A percentile compares a stretch with the other conserved stretches of the same genome.
Evolutionary conservation across 2,329 filamentous ascomycete genomes (phyloP).

Genomic region (Fusarium xyrophilum): DNA sequence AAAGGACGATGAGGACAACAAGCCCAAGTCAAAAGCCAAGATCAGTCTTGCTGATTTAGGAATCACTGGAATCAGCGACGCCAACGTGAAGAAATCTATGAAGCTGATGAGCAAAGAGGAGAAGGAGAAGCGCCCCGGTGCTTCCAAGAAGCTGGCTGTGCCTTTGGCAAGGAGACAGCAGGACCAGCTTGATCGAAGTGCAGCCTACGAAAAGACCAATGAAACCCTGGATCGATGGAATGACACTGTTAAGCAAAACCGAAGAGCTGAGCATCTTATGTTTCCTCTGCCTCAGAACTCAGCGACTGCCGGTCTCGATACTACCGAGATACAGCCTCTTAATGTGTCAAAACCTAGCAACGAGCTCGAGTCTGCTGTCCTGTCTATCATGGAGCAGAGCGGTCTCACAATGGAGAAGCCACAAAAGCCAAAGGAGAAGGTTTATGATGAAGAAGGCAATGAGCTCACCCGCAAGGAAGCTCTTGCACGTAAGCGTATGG

Average conservation of each 20-base stretch:
- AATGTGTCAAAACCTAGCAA: slow-evolving; percentile 71
- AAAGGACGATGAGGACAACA: slow-evolving; percentile 59
- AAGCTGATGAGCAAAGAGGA: slow-evolving; percentile 74
- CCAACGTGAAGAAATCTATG: slow-evolving; percentile 77
- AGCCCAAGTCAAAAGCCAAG: slow-evolving; percentile 64
- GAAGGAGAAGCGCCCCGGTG: slow-evolving; percentile 55
- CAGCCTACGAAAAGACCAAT: slow-evolving; percentile 89
- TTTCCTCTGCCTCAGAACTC: slow-evolving; percentile 84
- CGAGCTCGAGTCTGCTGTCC: slow-evolving; percentile 84
- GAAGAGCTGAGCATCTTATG: slow-evolving; percentile 85
- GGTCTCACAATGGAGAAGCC: slow-evolving; percentile 67
- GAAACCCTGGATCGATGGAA: slow-evolving; percentile 90
- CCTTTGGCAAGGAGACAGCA: slow-evolving; percentile 87
- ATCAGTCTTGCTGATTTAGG: slow-evolving; percentile 78
- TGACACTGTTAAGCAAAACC: slow-evolving; percentile 93
- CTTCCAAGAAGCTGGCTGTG: slow-evolving; percentile 74
- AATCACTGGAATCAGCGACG: slow-evolving; percentile 74
- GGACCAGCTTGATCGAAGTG: slow-evolving; percentile 79
- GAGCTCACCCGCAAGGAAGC: slow-evolving; percentile 75
- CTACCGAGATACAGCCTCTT: slow-evolving; percentile 69
- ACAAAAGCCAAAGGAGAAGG: slow-evolving; percentile 60
- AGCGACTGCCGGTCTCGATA: slow-evolving; percentile 64
- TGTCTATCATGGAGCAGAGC: slow-evolving; percentile 88
- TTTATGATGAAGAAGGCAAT: slow-evolving; percentile 74
- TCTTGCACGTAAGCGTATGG: slow-evolving; percentile 75